Evolutionary conservation across 2,329 filamentous ascomycete genomes (phyloP).

Genomic region (Erysiphe pisi): DNA sequence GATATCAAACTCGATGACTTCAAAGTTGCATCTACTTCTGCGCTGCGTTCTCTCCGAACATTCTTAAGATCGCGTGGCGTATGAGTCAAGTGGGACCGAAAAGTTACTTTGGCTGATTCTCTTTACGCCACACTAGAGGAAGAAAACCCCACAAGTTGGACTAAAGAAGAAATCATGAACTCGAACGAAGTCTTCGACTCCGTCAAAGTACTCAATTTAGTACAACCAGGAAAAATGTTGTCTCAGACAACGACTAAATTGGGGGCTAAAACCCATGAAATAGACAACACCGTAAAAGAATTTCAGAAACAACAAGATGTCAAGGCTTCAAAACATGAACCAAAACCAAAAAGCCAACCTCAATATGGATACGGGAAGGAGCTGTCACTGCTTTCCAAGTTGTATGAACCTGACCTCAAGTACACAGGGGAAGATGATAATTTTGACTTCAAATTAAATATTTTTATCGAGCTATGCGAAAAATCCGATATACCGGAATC

Average conservation of each 20-base stretch:
- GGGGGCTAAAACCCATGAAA: neutral
- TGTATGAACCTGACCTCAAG: conserved; percentile 3
- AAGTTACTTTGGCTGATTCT: neutral
- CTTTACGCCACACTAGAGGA: neutral
- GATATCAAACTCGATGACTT: neutral
- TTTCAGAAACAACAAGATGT: neutral
- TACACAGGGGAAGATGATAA: conserved; percentile 13
- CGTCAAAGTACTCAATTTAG: neutral
- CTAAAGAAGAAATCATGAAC: neutral
- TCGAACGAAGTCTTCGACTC: neutral
- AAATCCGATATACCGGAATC: conserved; percentile 17
- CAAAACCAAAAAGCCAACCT: neutral
- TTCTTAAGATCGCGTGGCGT: neutral
- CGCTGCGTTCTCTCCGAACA: neutral
- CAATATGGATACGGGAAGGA: neutral
- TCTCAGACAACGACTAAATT: neutral
- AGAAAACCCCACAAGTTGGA: neutral
- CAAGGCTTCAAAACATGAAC: neutral
- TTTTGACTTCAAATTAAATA: conserved; percentile 14
- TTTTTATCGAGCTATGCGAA: conserved; percentile 15
- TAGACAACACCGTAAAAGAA: neutral
- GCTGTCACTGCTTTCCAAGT: neutral
- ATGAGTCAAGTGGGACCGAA: neutral
- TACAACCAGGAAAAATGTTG: neutral
- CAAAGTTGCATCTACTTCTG: conserved; percentile 2